phyloP scores from a whole-genome alignment of 495 filamentous ascomycete species.

The Talaromyces stipitatus region DNA sequence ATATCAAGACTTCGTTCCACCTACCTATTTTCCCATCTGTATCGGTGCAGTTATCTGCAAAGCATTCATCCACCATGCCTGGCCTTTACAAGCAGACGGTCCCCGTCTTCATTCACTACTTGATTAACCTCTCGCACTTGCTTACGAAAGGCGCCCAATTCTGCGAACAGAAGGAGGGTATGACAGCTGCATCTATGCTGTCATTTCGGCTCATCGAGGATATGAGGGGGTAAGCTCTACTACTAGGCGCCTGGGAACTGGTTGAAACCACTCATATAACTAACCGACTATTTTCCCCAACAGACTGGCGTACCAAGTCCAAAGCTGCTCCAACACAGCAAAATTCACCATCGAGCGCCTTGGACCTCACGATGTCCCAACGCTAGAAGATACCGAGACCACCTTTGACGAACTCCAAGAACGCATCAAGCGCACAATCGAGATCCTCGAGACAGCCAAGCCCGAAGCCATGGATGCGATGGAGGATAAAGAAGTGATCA shows the following conservation, averaged over 20 bases:
- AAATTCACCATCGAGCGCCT: slow-evolving; percentile 20
- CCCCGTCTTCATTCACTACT: slow-evolving; percentile 12
- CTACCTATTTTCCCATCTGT: not conserved
- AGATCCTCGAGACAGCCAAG: slow-evolving; percentile 26
- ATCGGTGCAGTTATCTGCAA: not conserved
- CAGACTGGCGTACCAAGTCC: slow-evolving; percentile 36
- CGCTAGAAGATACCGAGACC: slow-evolving; percentile 23
- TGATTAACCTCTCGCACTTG: slow-evolving; percentile 11
- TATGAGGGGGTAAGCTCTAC: not conserved
- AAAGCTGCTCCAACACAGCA: slow-evolving; percentile 21
- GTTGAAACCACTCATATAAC: not conserved
- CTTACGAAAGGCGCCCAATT: slow-evolving; percentile 16
- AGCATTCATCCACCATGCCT: not conserved
- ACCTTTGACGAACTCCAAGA: slow-evolving; percentile 33
- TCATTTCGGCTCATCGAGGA: slow-evolving; percentile 2
- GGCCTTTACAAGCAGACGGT: slow-evolving; percentile 11
- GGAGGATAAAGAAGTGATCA: slow-evolving; percentile 20
- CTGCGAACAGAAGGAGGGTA: slow-evolving; percentile 9
- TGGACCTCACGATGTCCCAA: slow-evolving; percentile 14
- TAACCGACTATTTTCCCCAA: not conserved
- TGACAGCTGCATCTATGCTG: slow-evolving; percentile 3
- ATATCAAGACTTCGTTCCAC: not conserved
- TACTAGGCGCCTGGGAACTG: not conserved
- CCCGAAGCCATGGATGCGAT: slow-evolving; percentile 25
- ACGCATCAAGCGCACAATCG: slow-evolving; percentile 31